phyloP scores from a whole-genome alignment of 768 basidiomycete genomes.

The Strobilomyces dryophilus region DNA sequence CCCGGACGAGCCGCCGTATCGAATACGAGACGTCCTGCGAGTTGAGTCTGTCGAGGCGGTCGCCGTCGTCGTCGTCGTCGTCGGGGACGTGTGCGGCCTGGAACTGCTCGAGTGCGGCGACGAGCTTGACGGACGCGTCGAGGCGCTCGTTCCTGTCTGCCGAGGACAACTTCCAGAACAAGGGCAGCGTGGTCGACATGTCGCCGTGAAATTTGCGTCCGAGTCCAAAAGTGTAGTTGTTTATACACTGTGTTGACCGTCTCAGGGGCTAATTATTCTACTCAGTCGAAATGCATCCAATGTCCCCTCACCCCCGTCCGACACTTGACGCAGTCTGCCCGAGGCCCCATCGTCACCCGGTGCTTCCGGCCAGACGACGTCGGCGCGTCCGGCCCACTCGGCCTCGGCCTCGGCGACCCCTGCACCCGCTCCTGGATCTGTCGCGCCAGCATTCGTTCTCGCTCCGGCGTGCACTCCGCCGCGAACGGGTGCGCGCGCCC shows the following conservation, averaged over 20 bases:
- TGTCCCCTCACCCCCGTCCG: constrained; percentile 64
- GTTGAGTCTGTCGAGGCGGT: constrained; percentile 63
- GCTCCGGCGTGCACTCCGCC: constrained; percentile 1
- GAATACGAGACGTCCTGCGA: constrained; percentile 93
- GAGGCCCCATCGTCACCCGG: constrained; percentile 67
- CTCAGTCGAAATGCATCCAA: constrained; percentile 61
- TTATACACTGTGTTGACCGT: background rate
- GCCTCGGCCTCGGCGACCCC: constrained; percentile 13
- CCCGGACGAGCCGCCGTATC: constrained; percentile 79
- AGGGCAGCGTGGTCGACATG: constrained; percentile 87
- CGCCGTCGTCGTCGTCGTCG: constrained; percentile 44
- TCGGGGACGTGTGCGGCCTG: constrained; percentile 62
- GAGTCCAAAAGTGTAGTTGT: constrained; percentile 16
- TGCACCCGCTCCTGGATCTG: constrained; percentile 12
- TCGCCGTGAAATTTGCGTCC: constrained; percentile 10
- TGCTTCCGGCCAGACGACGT: constrained; percentile 33
- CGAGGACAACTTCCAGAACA: constrained; percentile 93
- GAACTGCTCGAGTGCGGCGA: constrained; percentile 79
- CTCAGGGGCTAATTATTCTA: background rate
- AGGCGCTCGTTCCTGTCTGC: constrained; percentile 74
- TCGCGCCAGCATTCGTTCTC: background rate
- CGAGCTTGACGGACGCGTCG: constrained; percentile 80
- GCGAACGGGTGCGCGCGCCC: background rate
- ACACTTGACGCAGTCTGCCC: constrained; percentile 66
- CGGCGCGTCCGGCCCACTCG: constrained; percentile 10